Conservation (phyloP, 306 rosid species). For the Prunus fruticosa region DNA sequence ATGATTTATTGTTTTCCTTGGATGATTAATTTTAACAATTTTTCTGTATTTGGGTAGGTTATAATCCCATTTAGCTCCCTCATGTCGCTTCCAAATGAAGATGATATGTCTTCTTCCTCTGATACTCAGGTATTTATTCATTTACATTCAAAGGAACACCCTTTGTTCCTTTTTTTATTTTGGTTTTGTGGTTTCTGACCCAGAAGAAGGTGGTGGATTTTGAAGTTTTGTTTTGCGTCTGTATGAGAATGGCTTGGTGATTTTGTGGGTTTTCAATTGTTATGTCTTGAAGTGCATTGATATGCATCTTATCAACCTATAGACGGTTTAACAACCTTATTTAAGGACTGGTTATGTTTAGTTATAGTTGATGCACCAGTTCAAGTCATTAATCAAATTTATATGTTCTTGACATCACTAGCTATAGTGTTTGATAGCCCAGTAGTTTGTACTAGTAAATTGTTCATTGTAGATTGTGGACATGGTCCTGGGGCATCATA, state of each 20-base stretch:
- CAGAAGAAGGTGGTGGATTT: background rate
- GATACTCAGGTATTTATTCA: constrained; percentile 54
- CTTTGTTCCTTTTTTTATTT: background rate
- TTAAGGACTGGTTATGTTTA: too few relatives aligned
- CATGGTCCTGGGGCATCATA: background rate
- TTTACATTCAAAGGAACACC: constrained; percentile 17
- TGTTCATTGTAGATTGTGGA: background rate
- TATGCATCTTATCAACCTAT: background rate
- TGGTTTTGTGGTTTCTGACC: background rate
- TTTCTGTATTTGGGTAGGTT: background rate
- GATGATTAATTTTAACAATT: background rate
- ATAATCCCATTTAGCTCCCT: constrained; percentile 22
- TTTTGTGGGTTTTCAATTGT: background rate
- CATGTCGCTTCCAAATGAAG: constrained; percentile 67
- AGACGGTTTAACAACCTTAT: too few relatives aligned
- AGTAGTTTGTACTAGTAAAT: background rate
- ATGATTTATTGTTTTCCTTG: background rate
- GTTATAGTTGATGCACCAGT: too few relatives aligned
- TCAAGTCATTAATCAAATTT: background rate
- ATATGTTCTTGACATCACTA: background rate
- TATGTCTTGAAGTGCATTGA: background rate
- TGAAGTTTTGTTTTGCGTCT: background rate
- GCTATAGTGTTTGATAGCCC: background rate
- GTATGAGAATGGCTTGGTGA: background rate
- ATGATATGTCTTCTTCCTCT: constrained; percentile 38